Evolutionary conservation across 805 yeast species (phyloP), one percentile per base, ranked within the genome.

Genomic region (Starmerella vitae): DNA sequence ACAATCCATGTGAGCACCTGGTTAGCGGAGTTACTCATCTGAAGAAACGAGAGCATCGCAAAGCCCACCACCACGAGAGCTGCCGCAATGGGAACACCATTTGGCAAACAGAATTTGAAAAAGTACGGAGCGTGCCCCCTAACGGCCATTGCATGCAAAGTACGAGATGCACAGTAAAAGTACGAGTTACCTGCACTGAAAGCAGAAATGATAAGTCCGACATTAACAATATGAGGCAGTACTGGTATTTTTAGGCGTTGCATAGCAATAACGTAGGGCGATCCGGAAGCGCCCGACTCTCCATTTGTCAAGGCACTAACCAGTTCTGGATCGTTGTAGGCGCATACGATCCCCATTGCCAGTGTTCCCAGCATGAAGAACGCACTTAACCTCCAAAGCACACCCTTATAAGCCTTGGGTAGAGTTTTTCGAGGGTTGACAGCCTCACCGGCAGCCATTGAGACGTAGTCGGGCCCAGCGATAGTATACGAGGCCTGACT

Each of bases 261-360:
- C 84, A 84, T 83, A 2, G 88, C 88, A 50, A 84, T 72, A 37
- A 81, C 91, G 52, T 78, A 82, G 0, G 94, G 91, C 15, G 85
- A 75, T 5, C 82, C 74, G 26, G 75, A 78, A 1, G 81, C 93
- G 40, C 88, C 91, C 0, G 86, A 78, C 36, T 74, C 70, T 29
- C 76, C 70, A 15, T 68, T 63, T 14, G 67, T 64, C 37, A 78
- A 65, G 8, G 86, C 81, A 5, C 62, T 64, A 0, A 69, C 61
- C 44, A 83, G 61, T 4, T 57, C 60, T 2, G 78, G 72, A 53
- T 81, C 86, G 50, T 78, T 71, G 48, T 72, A 72, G 1, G 86
- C 74, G 45, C 83, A 72, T 5, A 83, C 69, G 45, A 78, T 74
- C 24, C 93, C 93, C 42, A 82, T 82, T 51, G 79, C 76, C 3